Evolutionary conservation across 2,329 filamentous ascomycete genomes (phyloP), one percentile per base, ranked within the genome.

Genomic region (Fusarium proliferatum): DNA sequence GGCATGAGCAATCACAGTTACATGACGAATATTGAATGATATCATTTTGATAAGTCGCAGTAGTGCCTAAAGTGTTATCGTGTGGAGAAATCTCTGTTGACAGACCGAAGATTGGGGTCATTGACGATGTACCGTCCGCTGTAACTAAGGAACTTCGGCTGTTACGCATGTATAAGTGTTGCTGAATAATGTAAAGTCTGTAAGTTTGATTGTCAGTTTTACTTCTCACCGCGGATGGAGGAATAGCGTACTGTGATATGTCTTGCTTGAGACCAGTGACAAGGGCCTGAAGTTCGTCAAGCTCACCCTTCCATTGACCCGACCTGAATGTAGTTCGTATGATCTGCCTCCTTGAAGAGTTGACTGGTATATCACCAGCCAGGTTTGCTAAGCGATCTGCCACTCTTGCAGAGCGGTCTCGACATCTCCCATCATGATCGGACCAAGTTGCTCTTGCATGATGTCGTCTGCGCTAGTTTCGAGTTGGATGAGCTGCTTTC

Each of bases 371-470:
- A 2, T 7, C 17, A 2, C 23, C 23, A 15, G 65, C 61, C 10
- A 71, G 28, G 1, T 15, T 55, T 11, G n/a, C 21, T 5, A 71
- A 38, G 4, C 45, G 55, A 9, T 41, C n/a, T 45, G 49, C 42
- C 1, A 69, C 19, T 13, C 2, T 45, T 1, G 13, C 23, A 36
- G 48, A 41, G 2, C 55, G 49, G 2, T 41, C 51, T 21, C 56
- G 63, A 26, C 67, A 71, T 7, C 55, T 61, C 13, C 63, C 28
- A 72, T 23, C 39, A 68, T 53, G 36, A 72, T 41, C 0, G 67
- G 69, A 1, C 63, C 67, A 17, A 53, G 23, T 1, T 72, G 59
- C n/a, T 42, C n/a, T 46, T 64, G 46, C 13, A 71, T 28, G 0
- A 71, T 48, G 2, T 26, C 11, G 0, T 33, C 6, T 0, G 36